Percentiles rank a stretch among this genome's conserved stretches.
Conservation (phyloP, 1,139 yeast species). For the Diutina catenulata region DNA sequence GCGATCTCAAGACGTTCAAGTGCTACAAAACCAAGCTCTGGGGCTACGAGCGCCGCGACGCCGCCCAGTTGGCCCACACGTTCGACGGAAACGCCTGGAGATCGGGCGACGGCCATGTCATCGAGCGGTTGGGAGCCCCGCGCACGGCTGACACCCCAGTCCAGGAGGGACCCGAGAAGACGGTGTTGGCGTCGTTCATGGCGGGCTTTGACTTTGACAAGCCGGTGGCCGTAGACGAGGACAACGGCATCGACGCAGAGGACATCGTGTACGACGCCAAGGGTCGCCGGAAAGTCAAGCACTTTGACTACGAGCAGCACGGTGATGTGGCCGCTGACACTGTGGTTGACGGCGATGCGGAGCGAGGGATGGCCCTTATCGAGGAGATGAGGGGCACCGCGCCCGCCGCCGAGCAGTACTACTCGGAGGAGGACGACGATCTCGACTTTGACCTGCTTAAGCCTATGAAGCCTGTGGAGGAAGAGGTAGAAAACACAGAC, state of each 20-base stretch:
- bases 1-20: conserved; percentile 45
- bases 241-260: conserved; percentile 24
- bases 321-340: conserved; percentile 16
- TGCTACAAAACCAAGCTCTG: conserved; percentile 69
- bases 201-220: conserved; percentile 47
- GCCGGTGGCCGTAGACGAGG: conserved; percentile 43
- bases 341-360: conserved; percentile 10
- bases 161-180: conserved; percentile 11
- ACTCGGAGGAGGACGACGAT: conserved; percentile 35
- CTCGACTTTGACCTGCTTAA: neutral
- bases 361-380: neutral
- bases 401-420: conserved; percentile 23
- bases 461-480: neutral
- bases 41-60: conserved; percentile 71
- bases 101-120: conserved; percentile 70
- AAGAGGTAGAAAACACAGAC: neutral
- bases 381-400: conserved; percentile 9
- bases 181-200: conserved; percentile 40
- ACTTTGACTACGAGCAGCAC: conserved; percentile 28
- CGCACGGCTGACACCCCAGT: conserved; percentile 8
- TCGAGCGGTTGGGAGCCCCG: conserved; percentile 36
- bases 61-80: conserved; percentile 48
- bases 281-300: conserved; percentile 24
- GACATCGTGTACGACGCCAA: conserved; percentile 38
- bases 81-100: conserved; percentile 67